A percentile compares a stretch with the other conserved stretches of the same genome.
These are phyloP conservation scores for Desmodesmus armatus DNA, from an alignment of 139 green algal genomes.

Conservation along the genomic window DNA sequence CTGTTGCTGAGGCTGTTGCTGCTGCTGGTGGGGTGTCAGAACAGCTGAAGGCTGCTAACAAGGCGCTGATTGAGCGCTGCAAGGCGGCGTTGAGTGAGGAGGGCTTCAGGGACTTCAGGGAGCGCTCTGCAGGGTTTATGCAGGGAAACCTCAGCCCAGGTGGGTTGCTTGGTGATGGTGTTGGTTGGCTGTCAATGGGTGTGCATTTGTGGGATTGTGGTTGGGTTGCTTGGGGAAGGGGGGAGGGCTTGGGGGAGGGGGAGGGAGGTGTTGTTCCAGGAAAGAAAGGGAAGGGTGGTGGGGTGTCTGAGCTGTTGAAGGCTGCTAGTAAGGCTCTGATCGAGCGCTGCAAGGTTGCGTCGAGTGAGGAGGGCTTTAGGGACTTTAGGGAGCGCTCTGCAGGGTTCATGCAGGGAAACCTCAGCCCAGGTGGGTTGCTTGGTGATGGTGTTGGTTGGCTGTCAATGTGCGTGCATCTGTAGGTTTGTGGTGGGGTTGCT, in stretches of 20 bases:
- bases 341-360: slow-evolving; percentile 64
- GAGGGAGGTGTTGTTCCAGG: neutral
- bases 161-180: no score
- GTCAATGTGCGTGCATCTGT: slow-evolving; percentile 19
- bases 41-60: slow-evolving; percentile 73
- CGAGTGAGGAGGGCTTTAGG: slow-evolving; percentile 63
- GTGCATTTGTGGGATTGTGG: neutral
- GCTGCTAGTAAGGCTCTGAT: slow-evolving; percentile 77
- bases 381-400: slow-evolving; percentile 61
- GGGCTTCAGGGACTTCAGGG: slow-evolving; percentile 68
- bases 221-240: neutral
- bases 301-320: slow-evolving; percentile 73
- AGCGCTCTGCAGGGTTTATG: slow-evolving; percentile 47
- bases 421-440: no score
- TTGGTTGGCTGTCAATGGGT: no score
- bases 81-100: slow-evolving; percentile 56
- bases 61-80: slow-evolving; percentile 74
- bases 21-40: slow-evolving; percentile 64
- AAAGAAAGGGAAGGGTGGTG: no score
- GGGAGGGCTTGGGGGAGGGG: neutral
- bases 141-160: no score
- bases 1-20: slow-evolving; percentile 12
- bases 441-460: no score
- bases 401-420: slow-evolving; percentile 37
- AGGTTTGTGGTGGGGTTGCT: neutral